Conservation (phyloP, 2,329 filamentous ascomycete genomes). For the Diaporthe nobilis region DNA sequence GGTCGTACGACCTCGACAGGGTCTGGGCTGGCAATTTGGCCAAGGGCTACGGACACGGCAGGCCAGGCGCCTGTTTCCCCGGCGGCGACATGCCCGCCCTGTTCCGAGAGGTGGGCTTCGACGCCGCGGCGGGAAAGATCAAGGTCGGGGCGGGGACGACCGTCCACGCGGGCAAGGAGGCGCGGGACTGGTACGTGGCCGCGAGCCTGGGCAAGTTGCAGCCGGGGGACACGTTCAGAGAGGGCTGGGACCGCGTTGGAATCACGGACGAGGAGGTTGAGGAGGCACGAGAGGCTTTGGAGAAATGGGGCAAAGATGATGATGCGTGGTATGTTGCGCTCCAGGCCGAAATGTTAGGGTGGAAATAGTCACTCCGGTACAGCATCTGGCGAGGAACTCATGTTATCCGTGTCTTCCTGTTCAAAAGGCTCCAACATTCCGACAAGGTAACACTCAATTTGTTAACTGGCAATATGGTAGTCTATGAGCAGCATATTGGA, state of each 20-base stretch:
- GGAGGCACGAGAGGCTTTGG: conserved; percentile 49
- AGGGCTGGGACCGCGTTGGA: conserved; percentile 54
- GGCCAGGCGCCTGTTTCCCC: not conserved
- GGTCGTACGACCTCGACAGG: not conserved
- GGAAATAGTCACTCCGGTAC: conserved; percentile 50
- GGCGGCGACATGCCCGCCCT: conserved; percentile 25
- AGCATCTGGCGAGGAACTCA: not conserved
- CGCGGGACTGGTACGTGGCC: conserved; percentile 48
- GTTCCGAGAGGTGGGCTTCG: conserved; percentile 21
- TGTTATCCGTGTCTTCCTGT: not conserved
- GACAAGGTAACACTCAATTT: not conserved
- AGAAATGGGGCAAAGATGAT: conserved; percentile 53
- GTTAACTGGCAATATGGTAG: not conserved
- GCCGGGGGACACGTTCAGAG: conserved; percentile 42
- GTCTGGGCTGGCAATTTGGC: not conserved
- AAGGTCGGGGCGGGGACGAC: conserved; percentile 49
- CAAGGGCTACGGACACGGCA: not conserved
- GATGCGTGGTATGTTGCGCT: conserved; percentile 55
- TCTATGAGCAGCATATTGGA: not conserved
- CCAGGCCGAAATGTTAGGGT: conserved; percentile 56
- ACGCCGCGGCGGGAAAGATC: conserved; percentile 47
- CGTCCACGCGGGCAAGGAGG: conserved; percentile 48
- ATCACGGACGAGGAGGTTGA: conserved; percentile 54
- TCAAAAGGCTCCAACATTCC: not conserved
- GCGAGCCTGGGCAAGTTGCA: conserved; percentile 48